These are phyloP conservation scores for Naganishia vishniacii DNA, from an alignment of 768 basidiomycete genomes.

Conservation along the genomic window DNA sequence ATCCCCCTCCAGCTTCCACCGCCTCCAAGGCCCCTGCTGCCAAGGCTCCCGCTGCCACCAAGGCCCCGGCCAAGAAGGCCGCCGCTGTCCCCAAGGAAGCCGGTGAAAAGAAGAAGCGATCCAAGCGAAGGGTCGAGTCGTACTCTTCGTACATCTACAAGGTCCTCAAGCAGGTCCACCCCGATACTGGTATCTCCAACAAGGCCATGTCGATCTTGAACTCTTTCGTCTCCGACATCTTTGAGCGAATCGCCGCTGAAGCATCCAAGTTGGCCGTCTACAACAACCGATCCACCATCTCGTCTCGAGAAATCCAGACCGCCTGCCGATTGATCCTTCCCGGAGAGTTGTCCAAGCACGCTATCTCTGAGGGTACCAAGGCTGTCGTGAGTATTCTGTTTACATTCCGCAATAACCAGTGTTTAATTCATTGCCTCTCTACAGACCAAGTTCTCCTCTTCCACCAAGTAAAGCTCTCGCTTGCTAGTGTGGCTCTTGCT, in stretches of 20 bases:
- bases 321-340: too few species aligned
- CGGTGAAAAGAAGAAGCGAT: constrained; percentile 1
- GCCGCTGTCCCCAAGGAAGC: constrained; percentile 8
- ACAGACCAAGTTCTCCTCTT: constrained; percentile 59
- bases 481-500: not conserved
- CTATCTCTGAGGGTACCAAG: constrained; percentile 90
- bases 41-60: constrained; percentile 11
- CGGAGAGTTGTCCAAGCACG: constrained; percentile 89
- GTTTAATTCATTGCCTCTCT: not conserved
- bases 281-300: constrained; percentile 98
- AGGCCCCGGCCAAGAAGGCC: not conserved
- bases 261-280: constrained; percentile 74
- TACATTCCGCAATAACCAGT: not conserved
- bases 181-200: constrained; percentile 55
- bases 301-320: too few species aligned
- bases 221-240: constrained; percentile 53
- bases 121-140: too few species aligned
- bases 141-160: too few species aligned
- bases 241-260: constrained; percentile 48
- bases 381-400: constrained; percentile 46
- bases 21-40: not conserved
- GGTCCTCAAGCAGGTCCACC: too few species aligned
- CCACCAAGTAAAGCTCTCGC: constrained; percentile 42
- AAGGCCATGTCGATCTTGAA: constrained; percentile 70
- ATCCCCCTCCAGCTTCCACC: not conserved